Evolutionary conservation across 768 basidiomycete genomes (phyloP).

Genomic region (Panaeolus cyanescens): DNA sequence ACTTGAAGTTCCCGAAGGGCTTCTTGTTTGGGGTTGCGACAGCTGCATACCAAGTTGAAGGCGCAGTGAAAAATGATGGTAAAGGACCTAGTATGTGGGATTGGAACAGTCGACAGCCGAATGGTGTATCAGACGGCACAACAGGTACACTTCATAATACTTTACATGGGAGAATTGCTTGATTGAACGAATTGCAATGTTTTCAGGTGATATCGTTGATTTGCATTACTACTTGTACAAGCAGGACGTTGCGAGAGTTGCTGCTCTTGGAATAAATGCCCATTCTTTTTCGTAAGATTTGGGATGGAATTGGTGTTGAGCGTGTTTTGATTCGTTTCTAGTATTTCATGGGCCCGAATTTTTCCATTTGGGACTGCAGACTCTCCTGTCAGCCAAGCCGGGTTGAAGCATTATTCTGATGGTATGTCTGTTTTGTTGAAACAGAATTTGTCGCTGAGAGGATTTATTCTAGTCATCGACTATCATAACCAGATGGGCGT

Average conservation of each 20-base stretch:
- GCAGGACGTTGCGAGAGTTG: slow-evolving; percentile 49
- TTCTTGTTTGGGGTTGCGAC: slow-evolving; percentile 57
- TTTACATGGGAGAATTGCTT: not conserved
- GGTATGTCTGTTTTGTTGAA: slow-evolving; percentile 21
- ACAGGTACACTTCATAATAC: slow-evolving; percentile 31
- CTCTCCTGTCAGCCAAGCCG: slow-evolving; percentile 51
- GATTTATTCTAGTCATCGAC: slow-evolving; percentile 38
- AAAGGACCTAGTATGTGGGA: slow-evolving; percentile 53
- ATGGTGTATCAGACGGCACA: slow-evolving; percentile 42
- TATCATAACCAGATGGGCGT: slow-evolving; percentile 43
- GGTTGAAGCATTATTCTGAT: slow-evolving; percentile 46
- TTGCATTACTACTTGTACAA: slow-evolving; percentile 56
- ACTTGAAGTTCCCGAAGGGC: slow-evolving; percentile 44
- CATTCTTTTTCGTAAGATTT: slow-evolving; percentile 50
- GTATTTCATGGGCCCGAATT: slow-evolving; percentile 54
- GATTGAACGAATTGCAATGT: not conserved
- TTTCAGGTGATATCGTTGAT: slow-evolving; percentile 46
- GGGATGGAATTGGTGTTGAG: not conserved
- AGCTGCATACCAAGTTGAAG: slow-evolving; percentile 56
- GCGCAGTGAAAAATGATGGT: slow-evolving; percentile 50
- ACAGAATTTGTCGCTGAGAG: not conserved
- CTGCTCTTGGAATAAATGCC: slow-evolving; percentile 51
- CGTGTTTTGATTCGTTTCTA: slow-evolving; percentile 12
- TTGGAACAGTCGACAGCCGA: slow-evolving; percentile 47
- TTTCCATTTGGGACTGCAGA: slow-evolving; percentile 50